Evolutionary conservation across 768 basidiomycete genomes (phyloP), one percentile per base, ranked within the genome.

Genomic region (Kwoniella newhampshirensis): DNA sequence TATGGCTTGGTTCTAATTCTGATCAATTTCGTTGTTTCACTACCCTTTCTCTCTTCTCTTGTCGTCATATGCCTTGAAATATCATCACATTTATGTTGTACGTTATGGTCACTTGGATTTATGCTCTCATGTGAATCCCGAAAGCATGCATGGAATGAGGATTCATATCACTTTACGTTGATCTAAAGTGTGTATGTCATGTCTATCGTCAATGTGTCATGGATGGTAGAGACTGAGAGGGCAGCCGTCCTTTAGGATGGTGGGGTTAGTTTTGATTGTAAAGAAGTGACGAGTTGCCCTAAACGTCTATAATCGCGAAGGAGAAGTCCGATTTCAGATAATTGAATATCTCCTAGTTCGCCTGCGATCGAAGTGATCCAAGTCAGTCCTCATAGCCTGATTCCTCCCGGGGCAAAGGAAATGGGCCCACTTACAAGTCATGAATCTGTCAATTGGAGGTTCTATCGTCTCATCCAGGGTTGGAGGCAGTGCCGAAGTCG

Each of bases 301-400:
- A 96, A 72, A 41, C 87, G 79, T 62, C 83, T 82, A 75, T 96
- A 97, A 62, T 96, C 93, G 28, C 79, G 77, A 71, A 98, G 77
- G 40, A 99, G 79, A 62, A 87, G 84, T 0, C 81, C 84, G 1
- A 97, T 84, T 64, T 99, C 94, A 0, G 86, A 84, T 23, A 97
- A 77, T 51, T 81, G 82, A 51, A 98, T 75, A 60, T 98, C 94
- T 51, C 86, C 87, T 44, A 84, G 82, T 0, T 82, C 78, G 61
- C 86, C 46, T 87, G 83, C 53, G 72, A 8, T 21, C 18, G 20
- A n/a, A n/a, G n/a, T n/a, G n/a, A n/a, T n/a, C n/a, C n/a, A n/a
- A n/a, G n/a, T n/a, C n/a, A n/a, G n/a, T n/a, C n/a, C n/a, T n/a
- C n/a, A n/a, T n/a, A n/a, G n/a, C n/a, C n/a, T n/a, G n/a, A n/a